Evolutionary conservation across 1,284 basidiomycete species (phyloP), one percentile per base, ranked within the genome.

Genomic region (Ceratobasidium sp.): DNA sequence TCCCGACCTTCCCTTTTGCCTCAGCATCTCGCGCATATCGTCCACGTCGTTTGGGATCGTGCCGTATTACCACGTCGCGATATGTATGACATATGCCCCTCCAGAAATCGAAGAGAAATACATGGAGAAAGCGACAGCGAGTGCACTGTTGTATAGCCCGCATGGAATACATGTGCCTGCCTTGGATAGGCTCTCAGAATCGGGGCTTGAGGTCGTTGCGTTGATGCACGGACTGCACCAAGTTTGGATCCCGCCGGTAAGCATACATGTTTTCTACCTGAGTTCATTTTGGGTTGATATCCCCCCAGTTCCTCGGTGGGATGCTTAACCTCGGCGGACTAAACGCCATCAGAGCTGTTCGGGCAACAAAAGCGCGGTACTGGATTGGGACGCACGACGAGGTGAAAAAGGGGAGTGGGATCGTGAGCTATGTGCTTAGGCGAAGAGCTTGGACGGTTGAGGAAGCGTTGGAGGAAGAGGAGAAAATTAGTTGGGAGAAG

Each of bases 371-470:
- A 14, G 77, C 77, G 5, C 68, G 74, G 29, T 77, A 77, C 39
- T 79, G 78, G 78, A 74, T 79, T 16, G 78, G 78, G 2, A 79
- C 78, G 41, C 78, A 79, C 51, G 78, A 79, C 51, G 78, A 79
- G 56, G 77, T 77, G 29, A 79, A 79, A 66, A 74, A 71, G 19
- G 78, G 78, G 16, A 76, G 71, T 19, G 78, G 78, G 2, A 13
- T 79, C 7, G 78, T 79, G 41, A 76, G 76, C 29, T 76, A 76
- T 76, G 74, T 79, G 22, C 72, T 79, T 29, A 74, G 77, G 37
- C 29, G 78, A 46, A 77, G 76, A 37, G 65, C 68, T 5, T 78
- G 68, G 41, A 77, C 75, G 16, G n/a, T n/a, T n/a, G n/a, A n/a
- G n/a, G n/a, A n/a, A n/a, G n/a, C n/a, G n/a, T 29, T 79, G 14